Base-by-base conservation (phyloP, 2,329 filamentous ascomycete genomes). In the Colletotrichum tofieldiae region DNA sequence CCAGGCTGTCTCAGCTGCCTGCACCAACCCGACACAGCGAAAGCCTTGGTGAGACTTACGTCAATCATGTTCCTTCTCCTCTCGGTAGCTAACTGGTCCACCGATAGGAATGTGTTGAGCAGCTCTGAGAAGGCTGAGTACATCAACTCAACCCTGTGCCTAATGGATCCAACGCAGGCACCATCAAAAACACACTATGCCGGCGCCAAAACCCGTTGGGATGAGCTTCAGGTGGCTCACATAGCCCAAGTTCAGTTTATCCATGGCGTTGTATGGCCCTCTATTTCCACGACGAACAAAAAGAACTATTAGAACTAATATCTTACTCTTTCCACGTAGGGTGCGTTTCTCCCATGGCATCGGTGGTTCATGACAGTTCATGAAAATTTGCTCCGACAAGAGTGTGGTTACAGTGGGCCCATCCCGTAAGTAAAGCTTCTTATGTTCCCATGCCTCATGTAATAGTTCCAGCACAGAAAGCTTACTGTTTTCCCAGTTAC, bases 321-420 rank as follows among this genome's bases (percentile, higher is more conserved):
- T 14, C 35, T 37, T 7, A 1, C 9, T n/a, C 20, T 23, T 7
- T 23, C 4, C 26, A 23, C 16, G 23, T 1, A 73, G 71, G 71
- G 71, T 16, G 47, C 61, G 4, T 83, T 83, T 71, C 77, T 83
- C 39, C 81, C 81, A 0, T 83, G 78, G 77, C 82, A 83, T 71
- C 78, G 81, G 9, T 78, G 77, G 49, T 77, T 78, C 64, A 74
- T 82, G 26, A 74, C 78, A 11, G 74, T 78, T 5, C 80, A 82
- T 47, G 81, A 82, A 62, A 37, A 72, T 20, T 71, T 77, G 1
- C 76, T 83, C 2, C 75, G 76, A 37, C 75, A 67, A 5, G 76
- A 80, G 55, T 83, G 82, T 59, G 77, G 77, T 37, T 83, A 79
- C 71, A 75, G 59, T 3, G 80, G 80, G 14, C 71, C 75, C 3